A percentile compares a stretch with the other conserved stretches of the same genome.
Conservation (phyloP, 192 early-diverging fungal species). For the Coemansia sp. region DNA sequence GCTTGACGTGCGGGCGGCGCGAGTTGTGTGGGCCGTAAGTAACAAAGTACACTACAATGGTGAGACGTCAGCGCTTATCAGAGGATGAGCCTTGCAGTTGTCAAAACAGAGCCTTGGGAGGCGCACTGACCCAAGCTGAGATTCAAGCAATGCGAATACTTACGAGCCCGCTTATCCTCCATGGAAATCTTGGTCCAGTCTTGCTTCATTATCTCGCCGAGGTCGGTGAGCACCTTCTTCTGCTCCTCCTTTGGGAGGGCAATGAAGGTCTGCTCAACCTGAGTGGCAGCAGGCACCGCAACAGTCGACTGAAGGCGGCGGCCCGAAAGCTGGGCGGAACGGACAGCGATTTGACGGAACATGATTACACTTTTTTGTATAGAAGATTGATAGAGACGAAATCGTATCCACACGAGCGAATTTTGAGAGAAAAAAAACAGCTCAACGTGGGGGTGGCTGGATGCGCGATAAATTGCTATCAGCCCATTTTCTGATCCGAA, state of each 20-base stretch:
- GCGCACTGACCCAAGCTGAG: not conserved
- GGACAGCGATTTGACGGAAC: conserved; percentile 63
- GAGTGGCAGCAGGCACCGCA: conserved; percentile 35
- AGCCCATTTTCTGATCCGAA: not conserved
- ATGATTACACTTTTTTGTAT: conserved; percentile 41
- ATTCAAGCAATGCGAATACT: conserved; percentile 30
- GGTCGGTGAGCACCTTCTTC: conserved; percentile 71
- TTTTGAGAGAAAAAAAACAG: conserved; percentile 8
- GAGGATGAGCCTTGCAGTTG: not conserved
- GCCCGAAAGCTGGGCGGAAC: conserved; percentile 56
- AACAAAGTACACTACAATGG: conserved; percentile 77
- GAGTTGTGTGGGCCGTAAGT: conserved; percentile 93
- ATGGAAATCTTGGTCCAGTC: conserved; percentile 92
- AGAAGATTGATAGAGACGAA: conserved; percentile 1
- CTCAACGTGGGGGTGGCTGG: not conserved
- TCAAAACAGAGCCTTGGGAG: not conserved
- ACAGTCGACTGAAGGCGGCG: conserved; percentile 59
- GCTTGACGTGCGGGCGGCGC: conserved; percentile 69
- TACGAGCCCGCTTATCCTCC: conserved; percentile 91
- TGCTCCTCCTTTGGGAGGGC: conserved; percentile 79
- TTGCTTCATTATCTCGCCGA: conserved; percentile 85
- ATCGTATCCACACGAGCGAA: conserved; percentile 6
- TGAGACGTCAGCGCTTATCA: not conserved
- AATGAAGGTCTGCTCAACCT: conserved; percentile 58
- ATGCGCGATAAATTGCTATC: not conserved